Base-by-base conservation (phyloP, 176 grass and related monocot genomes). In the Triticum urartu region DNA sequence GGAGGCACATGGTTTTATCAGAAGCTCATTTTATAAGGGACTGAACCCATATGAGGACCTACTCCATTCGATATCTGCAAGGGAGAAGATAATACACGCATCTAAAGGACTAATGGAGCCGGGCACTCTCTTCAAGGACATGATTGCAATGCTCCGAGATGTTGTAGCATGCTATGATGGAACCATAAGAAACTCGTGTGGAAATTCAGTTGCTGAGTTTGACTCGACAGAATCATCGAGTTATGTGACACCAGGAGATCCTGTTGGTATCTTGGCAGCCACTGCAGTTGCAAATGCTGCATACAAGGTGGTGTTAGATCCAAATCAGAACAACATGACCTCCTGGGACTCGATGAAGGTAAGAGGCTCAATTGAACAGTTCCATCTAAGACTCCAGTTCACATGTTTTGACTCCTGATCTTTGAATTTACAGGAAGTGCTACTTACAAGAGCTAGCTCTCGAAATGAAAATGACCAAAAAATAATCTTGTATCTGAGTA, bases 101-200 rank as follows among this genome's bases (percentile, higher is more conserved):
- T 89, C 92, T 59, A 89, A 80, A 85, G 89, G 84, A 28, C 84
- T 94, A 32, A 88, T 64, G 5, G 92, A 94, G 81, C 66, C 89
- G 63, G 89, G 89, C 7, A 86, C 20, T 47, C 89, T 91, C 39
- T 91, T 91, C 70, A 94, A 94, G 75, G 85, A 91, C 47, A 81
- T 94, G 81, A 94, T 94, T 89, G 87, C 89, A 69, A 87, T 89
- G 72, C 87, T 94, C 15, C 87, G 92, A 69, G 92, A 94, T 91
- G 87, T 91, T 9, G 24, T 81, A 36, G 70, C 86, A 69, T 94
- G 89, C 77, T 94, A 94, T 32, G 92, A 94, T 68, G 89, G 86
- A 74, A 91, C 80, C 63, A 66, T 91, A 72, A 87, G 92, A 87
- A 89, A 83, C 71, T 72, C 50, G 1, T 89, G 59, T 48, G 88